These are phyloP conservation scores for Solanum pimpinellifolium DNA, from an alignment of 257 asterid species.

Conservation along the genomic window DNA sequence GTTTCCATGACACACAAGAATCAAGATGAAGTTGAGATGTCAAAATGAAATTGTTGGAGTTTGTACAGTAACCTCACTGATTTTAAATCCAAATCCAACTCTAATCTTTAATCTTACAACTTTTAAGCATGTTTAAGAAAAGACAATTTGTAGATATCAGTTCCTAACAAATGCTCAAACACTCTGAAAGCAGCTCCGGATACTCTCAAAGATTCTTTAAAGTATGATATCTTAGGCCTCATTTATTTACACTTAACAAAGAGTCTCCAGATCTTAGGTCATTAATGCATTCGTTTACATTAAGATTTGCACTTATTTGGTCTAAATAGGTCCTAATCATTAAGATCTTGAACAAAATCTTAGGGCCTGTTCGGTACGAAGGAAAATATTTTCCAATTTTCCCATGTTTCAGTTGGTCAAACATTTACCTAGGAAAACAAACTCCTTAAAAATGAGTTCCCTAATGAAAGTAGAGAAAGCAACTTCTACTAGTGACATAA, in stretches of 20 bases:
- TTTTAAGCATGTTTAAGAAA: background rate
- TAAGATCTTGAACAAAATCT: background rate
- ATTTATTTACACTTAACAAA: background rate
- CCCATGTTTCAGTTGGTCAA: background rate
- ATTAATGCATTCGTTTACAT: background rate
- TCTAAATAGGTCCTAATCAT: background rate
- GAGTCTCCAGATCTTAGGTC: background rate
- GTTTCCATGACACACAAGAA: background rate
- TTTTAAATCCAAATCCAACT: background rate
- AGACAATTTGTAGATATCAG: background rate
- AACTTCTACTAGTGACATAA: background rate
- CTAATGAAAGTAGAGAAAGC: background rate
- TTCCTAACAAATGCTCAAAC: background rate
- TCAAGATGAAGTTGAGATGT: background rate
- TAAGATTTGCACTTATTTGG: background rate
- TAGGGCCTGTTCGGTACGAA: background rate
- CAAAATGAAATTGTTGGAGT: background rate
- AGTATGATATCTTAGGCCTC: background rate
- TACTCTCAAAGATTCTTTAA: background rate
- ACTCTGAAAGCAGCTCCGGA: background rate
- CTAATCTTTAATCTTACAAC: background rate
- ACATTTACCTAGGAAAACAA: background rate
- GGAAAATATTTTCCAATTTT: background rate
- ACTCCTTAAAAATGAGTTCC: background rate
- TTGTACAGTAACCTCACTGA: background rate